Conservation (phyloP, 345 rosid species). For the Reutealis trisperma region DNA sequence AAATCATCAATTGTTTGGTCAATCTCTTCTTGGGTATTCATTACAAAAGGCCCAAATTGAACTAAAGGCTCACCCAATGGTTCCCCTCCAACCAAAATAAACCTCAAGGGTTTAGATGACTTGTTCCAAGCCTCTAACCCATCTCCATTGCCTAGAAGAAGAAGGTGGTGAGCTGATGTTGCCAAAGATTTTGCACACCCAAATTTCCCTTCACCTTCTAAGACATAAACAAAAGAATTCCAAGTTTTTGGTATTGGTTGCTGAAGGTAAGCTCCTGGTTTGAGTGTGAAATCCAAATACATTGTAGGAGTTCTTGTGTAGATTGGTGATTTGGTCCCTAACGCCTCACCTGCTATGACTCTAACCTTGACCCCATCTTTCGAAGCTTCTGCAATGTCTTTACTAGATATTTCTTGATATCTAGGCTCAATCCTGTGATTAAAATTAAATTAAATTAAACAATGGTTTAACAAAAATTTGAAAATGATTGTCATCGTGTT, state of each 20-base stretch:
- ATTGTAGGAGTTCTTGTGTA: constrained; percentile 91
- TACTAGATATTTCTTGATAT: constrained; percentile 72
- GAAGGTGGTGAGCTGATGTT: constrained; percentile 53
- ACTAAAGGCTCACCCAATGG: constrained; percentile 73
- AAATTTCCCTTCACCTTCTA: constrained; percentile 75
- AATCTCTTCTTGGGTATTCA: constrained; percentile 85
- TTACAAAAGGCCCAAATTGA: constrained; percentile 86
- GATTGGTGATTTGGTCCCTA: constrained; percentile 68
- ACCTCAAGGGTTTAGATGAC: constrained; percentile 54
- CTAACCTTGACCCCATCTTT: constrained; percentile 68
- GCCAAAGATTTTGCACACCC: constrained; percentile 42
- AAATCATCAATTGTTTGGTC: constrained; percentile 69
- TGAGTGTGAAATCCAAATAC: constrained; percentile 81
- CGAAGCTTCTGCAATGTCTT: constrained; percentile 62
- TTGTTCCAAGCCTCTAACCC: constrained; percentile 77
- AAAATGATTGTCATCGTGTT: background rate
- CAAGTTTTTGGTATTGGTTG: constrained; percentile 64
- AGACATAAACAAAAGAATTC: constrained; percentile 72
- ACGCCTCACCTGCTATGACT: constrained; percentile 83
- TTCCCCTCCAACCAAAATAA: constrained; percentile 76
- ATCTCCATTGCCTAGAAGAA: constrained; percentile 60
- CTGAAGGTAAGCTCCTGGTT: constrained; percentile 59
- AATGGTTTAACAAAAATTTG: background rate
- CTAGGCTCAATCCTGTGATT: constrained; percentile 70
- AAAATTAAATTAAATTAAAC: background rate